A percentile compares a stretch with the other conserved stretches of the same genome.
These are phyloP conservation scores for Scorias spongiosa DNA, from an alignment of 2,329 filamentous ascomycete species.

Conservation along the genomic window DNA sequence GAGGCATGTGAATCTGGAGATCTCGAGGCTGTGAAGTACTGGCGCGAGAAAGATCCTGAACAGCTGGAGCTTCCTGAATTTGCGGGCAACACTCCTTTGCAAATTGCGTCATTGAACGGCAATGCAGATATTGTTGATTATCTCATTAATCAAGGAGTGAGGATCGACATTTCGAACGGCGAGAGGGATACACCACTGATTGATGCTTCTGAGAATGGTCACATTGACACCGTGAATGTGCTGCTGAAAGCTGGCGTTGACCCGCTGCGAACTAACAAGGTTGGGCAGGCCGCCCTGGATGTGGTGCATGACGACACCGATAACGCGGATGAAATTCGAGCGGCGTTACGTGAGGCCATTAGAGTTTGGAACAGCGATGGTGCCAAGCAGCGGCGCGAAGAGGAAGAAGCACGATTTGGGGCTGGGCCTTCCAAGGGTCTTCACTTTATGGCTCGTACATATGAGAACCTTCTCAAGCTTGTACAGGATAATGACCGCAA, in stretches of 20 bases:
- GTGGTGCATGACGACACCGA: conserved; percentile 67
- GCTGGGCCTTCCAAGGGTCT: conserved; percentile 23
- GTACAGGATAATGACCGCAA: conserved; percentile 33
- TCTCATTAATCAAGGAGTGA: conserved; percentile 69
- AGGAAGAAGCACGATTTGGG: conserved; percentile 23
- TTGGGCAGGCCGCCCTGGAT: conserved; percentile 82
- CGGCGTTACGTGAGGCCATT: conserved; percentile 30
- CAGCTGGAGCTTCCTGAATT: conserved; percentile 85
- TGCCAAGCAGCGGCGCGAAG: conserved; percentile 34
- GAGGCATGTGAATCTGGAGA: conserved; percentile 78
- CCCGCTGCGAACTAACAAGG: conserved; percentile 78
- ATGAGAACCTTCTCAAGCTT: conserved; percentile 33
- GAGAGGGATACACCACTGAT: conserved; percentile 81
- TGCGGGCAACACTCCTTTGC: conserved; percentile 88
- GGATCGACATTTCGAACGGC: conserved; percentile 61
- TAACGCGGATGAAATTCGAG: conserved; percentile 55
- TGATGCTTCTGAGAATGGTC: conserved; percentile 91
- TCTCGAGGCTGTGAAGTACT: conserved; percentile 59
- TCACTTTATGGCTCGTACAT: conserved; percentile 34
- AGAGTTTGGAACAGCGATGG: conserved; percentile 23
- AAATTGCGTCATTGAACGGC: conserved; percentile 81
- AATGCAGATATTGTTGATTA: conserved; percentile 77
- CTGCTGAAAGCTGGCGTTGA: conserved; percentile 79
- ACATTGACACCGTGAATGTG: conserved; percentile 73
- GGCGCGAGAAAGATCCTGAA: conserved; percentile 64